A percentile compares a stretch with the other conserved stretches of the same genome.
Conservation (phyloP, 768 basidiomycete genomes). For the Lactifluus rugatus region DNA sequence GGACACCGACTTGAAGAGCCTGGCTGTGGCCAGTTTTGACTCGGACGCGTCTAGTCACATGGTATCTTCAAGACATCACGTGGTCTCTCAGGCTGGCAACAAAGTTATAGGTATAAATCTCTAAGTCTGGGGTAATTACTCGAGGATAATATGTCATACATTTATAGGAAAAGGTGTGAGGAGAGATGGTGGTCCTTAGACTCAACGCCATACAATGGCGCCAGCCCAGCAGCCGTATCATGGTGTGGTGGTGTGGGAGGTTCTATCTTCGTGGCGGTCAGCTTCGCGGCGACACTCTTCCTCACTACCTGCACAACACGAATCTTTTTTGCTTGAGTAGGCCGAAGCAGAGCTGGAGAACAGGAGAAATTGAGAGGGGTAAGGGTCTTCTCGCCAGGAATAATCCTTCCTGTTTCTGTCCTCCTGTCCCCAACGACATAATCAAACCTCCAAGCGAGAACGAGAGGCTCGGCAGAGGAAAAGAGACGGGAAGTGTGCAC, state of each 20-base stretch:
- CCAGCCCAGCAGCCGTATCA: background rate
- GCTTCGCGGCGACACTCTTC: constrained; percentile 58
- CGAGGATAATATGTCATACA: background rate
- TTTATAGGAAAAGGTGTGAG: background rate
- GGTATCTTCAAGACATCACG: background rate
- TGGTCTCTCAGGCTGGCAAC: background rate
- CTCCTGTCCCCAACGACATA: constrained; percentile 62
- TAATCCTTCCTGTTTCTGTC: constrained; percentile 35
- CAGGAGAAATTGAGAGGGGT: constrained; percentile 70
- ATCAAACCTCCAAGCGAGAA: constrained; percentile 67
- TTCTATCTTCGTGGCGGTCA: constrained; percentile 52
- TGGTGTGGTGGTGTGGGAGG: constrained; percentile 27
- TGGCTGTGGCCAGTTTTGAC: too few species aligned
- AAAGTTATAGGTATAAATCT: background rate
- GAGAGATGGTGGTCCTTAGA: background rate
- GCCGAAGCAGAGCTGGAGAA: constrained; percentile 55
- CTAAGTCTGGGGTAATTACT: background rate
- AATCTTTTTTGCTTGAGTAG: constrained; percentile 54
- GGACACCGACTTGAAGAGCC: background rate
- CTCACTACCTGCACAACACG: constrained; percentile 61
- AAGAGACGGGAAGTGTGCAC: constrained; percentile 20
- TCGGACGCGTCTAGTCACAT: constrained; percentile 8
- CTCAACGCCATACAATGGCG: background rate
- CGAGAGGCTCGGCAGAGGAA: constrained; percentile 22
- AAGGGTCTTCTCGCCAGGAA: constrained; percentile 58